These are phyloP conservation scores for Calonectria honghensis DNA, from an alignment of 2,329 filamentous ascomycete genomes.

Conservation along the genomic window DNA sequence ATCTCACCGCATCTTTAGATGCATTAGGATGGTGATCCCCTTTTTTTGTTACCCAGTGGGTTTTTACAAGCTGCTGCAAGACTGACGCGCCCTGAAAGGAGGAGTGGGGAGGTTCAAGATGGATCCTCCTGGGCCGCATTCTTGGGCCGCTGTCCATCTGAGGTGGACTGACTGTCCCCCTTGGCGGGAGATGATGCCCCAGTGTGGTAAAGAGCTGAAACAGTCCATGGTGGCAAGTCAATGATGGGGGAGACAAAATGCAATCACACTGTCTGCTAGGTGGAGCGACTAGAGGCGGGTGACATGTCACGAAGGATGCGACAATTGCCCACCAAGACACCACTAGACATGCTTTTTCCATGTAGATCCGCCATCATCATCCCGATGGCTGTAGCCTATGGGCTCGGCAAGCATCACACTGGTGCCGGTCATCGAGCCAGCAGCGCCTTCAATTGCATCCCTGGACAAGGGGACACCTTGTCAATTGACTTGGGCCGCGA, in stretches of 20 bases:
- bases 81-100: background rate
- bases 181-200: background rate
- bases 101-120: slow-evolving; percentile 14
- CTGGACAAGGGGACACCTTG: background rate
- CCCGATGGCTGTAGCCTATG: background rate
- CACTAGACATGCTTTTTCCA: slow-evolving; percentile 3
- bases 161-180: slow-evolving; percentile 5
- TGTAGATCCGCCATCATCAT: background rate
- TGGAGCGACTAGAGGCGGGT: slow-evolving; percentile 9
- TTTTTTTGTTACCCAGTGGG: background rate
- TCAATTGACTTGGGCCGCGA: background rate
- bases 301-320: slow-evolving; percentile 19
- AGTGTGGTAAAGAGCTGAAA: background rate
- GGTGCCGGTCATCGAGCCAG: background rate
- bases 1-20: slow-evolving; percentile 31
- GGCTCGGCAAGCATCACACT: background rate
- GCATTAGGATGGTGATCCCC: background rate
- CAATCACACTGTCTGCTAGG: slow-evolving; percentile 4
- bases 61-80: slow-evolving; percentile 6
- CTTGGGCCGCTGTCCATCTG: slow-evolving; percentile 24
- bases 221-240: slow-evolving; percentile 12
- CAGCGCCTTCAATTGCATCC: background rate
- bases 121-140: slow-evolving; percentile 22
- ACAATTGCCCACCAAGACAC: slow-evolving; percentile 12
- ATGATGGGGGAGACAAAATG: background rate